Base-by-base conservation (phyloP, 179 eudicot species). In the Beta corolliflora region DNA sequence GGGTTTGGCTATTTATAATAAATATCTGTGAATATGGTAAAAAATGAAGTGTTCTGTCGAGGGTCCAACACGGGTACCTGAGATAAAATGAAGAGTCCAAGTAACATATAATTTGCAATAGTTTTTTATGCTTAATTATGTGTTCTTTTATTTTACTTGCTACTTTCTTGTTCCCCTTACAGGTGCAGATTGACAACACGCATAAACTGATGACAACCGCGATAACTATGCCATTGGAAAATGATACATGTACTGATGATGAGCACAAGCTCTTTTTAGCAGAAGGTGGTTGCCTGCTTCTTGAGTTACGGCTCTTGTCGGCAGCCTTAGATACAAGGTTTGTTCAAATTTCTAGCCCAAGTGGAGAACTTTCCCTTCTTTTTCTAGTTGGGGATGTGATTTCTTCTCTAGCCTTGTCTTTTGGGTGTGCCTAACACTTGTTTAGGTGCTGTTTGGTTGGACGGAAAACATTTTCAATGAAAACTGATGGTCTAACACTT, bases 281-380 rank as follows among this genome's bases (percentile, higher is more conserved):
- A 41, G 63, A 80, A 66, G 70, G 82, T 80, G 85, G 83, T 15
- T 41, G 60, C 66, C 31, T 85, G 79, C 84, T 85, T 80, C 77
- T 82, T 67, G 85, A 85, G 77, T 77, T 85, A 58, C 77, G 45
- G 71, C 68, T 85, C 0, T 77, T 82, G 59, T 85, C 88, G 19
- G 84, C 81, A 25, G 48, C 80, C 70, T 41, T 85, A 50, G 64
- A 61, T 60, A 60, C 83, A 76, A 80, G 80, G 88, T 86, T 64
- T 67, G 83, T 86, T 75, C 11, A 46, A 46, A 21, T 41, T 45
- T 13, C 36, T 71, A 25, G 12, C 55, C 31, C 31, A n/a, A 75
- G 6, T 73, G 31, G 14, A 4, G 21, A 36, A 36, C 41, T 36
- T 36, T 36, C 41, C 41, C 1, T 36, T 36, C 41, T 36, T 36